These are phyloP conservation scores for Flaveria trinervia DNA, from an alignment of 129 eudicot species.

Conservation along the genomic window DNA sequence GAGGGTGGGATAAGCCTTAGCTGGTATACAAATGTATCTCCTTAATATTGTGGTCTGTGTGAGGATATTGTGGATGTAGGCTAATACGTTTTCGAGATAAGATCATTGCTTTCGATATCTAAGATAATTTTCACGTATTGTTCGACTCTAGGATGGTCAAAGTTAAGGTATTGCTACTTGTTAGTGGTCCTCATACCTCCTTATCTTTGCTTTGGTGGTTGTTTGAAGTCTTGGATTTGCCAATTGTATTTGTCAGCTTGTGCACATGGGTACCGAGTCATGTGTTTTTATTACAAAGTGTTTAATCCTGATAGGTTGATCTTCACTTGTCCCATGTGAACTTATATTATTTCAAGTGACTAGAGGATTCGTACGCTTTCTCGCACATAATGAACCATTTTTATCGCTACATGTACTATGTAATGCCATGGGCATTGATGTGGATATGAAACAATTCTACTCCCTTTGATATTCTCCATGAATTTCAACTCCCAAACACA, in stretches of 20 bases:
- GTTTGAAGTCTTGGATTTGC: conserved; percentile 13
- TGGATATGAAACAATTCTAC: too few relatives aligned
- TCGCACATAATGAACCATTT: too few relatives aligned
- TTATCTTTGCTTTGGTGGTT: conserved; percentile 20
- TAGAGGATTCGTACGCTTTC: not conserved
- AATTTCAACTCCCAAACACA: not conserved
- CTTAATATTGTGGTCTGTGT: conserved; percentile 19
- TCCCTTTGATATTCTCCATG: not conserved
- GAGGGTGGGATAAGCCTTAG: conserved; percentile 28
- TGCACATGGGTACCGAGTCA: conserved; percentile 20
- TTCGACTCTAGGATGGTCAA: conserved; percentile 23
- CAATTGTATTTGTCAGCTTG: conserved; percentile 25
- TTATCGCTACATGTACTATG: too few relatives aligned
- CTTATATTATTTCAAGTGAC: not conserved
- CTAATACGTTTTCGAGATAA: conserved; percentile 26
- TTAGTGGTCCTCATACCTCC: conserved; percentile 35
- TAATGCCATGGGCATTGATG: too few relatives aligned
- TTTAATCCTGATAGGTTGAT: not conserved
- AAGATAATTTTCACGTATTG: conserved; percentile 24
- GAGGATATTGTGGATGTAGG: conserved; percentile 31
- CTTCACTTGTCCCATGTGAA: not conserved
- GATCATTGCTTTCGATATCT: conserved; percentile 16
- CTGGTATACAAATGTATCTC: not conserved
- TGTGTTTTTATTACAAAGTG: conserved; percentile 11
- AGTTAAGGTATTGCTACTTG: conserved; percentile 5